phyloP scores from a whole-genome alignment of 2,329 filamentous ascomycete genomes.

The Fusarium oxysporum region DNA sequence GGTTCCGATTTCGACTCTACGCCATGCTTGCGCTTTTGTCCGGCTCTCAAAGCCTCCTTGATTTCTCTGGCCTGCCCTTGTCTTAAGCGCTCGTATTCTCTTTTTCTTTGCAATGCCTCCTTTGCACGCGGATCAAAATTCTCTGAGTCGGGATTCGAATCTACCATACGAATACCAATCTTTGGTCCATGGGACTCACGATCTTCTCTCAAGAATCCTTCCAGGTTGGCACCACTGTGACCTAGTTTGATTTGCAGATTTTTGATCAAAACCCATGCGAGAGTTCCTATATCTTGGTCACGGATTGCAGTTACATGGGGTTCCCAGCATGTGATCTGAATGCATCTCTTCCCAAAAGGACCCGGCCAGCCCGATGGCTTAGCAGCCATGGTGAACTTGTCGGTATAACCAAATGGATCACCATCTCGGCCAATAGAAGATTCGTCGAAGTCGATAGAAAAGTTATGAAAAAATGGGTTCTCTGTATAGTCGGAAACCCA shows the following conservation, averaged over 20 bases:
- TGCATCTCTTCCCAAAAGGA: slow-evolving; percentile 76
- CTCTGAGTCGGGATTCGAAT: slow-evolving; percentile 54
- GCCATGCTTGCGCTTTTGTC: slow-evolving; percentile 54
- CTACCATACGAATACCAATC: slow-evolving; percentile 68
- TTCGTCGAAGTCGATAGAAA: slow-evolving; percentile 47
- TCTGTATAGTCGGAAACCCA: slow-evolving; percentile 88
- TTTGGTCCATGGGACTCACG: slow-evolving; percentile 54
- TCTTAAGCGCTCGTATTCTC: slow-evolving; percentile 69
- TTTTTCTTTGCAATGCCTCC: slow-evolving; percentile 71
- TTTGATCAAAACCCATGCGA: slow-evolving; percentile 72
- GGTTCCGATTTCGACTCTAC: slow-evolving; percentile 42
- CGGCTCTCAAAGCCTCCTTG: slow-evolving; percentile 51
- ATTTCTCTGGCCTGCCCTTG: slow-evolving; percentile 55
- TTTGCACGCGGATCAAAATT: slow-evolving; percentile 62
- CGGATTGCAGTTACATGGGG: slow-evolving; percentile 72
- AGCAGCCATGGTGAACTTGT: slow-evolving; percentile 40
- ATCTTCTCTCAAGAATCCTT: slow-evolving; percentile 78
- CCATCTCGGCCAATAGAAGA: slow-evolving; percentile 57
- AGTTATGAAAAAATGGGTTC: slow-evolving; percentile 72
- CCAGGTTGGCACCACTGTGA: slow-evolving; percentile 66
- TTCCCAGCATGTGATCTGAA: slow-evolving; percentile 78
- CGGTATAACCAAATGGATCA: slow-evolving; percentile 67
- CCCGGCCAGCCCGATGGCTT: slow-evolving; percentile 70
- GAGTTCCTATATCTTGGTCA: slow-evolving; percentile 62
- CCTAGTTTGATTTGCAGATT: slow-evolving; percentile 79